phyloP scores from a whole-genome alignment of 169 alveolate species.

The Theileria annulata region DNA sequence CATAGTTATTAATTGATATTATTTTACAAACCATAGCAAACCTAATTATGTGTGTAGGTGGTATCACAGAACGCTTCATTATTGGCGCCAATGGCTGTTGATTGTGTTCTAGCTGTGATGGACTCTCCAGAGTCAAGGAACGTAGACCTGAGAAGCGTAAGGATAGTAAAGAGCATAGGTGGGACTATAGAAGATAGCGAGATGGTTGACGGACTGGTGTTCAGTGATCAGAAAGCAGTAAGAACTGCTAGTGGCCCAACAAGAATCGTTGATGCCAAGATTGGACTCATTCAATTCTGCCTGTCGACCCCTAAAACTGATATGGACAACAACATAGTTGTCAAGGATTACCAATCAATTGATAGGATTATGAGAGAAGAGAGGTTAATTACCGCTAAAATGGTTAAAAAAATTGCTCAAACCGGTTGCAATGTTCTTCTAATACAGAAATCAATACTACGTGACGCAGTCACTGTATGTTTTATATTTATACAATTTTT shows the following conservation, averaged over 20 bases:
- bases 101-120: constrained; percentile 88
- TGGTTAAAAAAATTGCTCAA: constrained; percentile 95
- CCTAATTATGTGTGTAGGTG: constrained; percentile 34
- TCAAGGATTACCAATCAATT: constrained; percentile 90
- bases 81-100: constrained; percentile 98
- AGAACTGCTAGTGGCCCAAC: constrained; percentile 96
- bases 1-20: constrained; percentile 38
- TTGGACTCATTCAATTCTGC: constrained; percentile 97
- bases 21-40: background rate
- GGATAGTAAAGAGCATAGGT: constrained; percentile 92
- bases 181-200: constrained; percentile 99
- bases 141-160: constrained; percentile 86
- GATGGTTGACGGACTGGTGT: constrained; percentile 96
- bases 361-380: constrained; percentile 97
- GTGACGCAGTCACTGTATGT: constrained; percentile 95
- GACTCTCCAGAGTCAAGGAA: constrained; percentile 77
- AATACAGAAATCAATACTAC: constrained; percentile 95
- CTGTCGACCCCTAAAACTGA: constrained; percentile 99
- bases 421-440: constrained; percentile 98
- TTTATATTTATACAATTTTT: background rate
- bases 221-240: constrained; percentile 93
- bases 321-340: constrained; percentile 95
- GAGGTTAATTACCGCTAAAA: constrained; percentile 92
- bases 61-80: constrained; percentile 94
- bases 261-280: constrained; percentile 90